Evolutionary conservation across 305 asterid species (phyloP).

Genomic region (Fraxinus nigra): DNA sequence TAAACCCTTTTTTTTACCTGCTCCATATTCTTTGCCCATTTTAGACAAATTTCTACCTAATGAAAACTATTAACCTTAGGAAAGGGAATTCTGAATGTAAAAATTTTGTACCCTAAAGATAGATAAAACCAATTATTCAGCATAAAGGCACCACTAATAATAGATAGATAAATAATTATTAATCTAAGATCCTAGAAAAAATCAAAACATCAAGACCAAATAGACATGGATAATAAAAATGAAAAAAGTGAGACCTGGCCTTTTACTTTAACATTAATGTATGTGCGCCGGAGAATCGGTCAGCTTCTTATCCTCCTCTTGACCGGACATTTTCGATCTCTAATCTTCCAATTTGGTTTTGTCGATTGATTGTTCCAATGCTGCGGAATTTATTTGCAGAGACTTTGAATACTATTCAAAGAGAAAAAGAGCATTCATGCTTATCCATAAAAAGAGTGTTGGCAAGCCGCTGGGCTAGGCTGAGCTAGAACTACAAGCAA

Average conservation of each 20-base stretch:
- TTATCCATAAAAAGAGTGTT: not conserved
- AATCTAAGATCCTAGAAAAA: not conserved
- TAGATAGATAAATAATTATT: not conserved
- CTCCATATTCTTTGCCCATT: not conserved
- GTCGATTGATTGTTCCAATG: not conserved
- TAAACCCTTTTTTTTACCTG: not conserved
- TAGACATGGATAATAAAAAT: slow-evolving; percentile 2
- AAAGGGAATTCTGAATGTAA: not conserved
- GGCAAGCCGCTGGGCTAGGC: too few species aligned
- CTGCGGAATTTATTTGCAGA: not conserved
- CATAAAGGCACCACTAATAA: not conserved
- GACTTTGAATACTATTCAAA: not conserved
- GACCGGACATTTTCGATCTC: slow-evolving; percentile 19
- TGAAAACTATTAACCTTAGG: not conserved
- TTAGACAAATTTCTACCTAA: not conserved
- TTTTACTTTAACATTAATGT: slow-evolving; percentile 14
- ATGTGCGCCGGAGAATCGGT: slow-evolving; percentile 23
- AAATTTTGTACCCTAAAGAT: not conserved
- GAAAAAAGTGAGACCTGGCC: not conserved
- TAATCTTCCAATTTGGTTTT: not conserved
- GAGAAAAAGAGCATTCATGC: not conserved
- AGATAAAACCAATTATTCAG: not conserved
- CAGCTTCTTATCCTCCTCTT: slow-evolving; percentile 27
- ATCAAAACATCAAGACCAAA: not conserved
- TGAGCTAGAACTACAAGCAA: too few species aligned